phyloP scores from a whole-genome alignment of 768 basidiomycete genomes.

The Gloeostereum incarnatum region DNA sequence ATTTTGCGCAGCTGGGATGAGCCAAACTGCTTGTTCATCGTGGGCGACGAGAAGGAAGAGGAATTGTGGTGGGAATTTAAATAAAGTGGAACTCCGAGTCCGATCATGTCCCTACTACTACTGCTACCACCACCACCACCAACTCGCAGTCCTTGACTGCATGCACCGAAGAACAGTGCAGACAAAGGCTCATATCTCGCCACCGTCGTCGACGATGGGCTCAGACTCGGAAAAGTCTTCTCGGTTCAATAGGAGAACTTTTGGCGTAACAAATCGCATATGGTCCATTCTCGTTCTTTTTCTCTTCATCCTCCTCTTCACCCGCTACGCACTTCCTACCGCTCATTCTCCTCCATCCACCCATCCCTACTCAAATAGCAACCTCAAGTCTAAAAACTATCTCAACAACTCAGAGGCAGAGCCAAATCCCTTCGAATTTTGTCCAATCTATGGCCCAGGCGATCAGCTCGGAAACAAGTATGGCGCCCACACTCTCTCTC shows the following conservation, averaged over 20 bases:
- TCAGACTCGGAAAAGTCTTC: constrained; percentile 41
- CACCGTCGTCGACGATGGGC: constrained; percentile 37
- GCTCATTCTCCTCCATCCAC: constrained; percentile 16
- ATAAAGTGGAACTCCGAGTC: no score
- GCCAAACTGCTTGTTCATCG: constrained; percentile 1
- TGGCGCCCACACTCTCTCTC: constrained; percentile 63
- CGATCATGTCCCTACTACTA: no score
- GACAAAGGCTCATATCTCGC: constrained; percentile 48
- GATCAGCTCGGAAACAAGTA: constrained; percentile 77
- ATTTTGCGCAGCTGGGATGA: constrained; percentile 29
- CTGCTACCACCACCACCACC: neutral
- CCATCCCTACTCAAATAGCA: constrained; percentile 28
- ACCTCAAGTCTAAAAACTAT: constrained; percentile 72
- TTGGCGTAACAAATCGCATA: constrained; percentile 62
- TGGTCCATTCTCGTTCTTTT: constrained; percentile 53
- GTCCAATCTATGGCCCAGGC: constrained; percentile 77
- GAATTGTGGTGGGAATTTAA: no score
- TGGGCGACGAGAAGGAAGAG: neutral
- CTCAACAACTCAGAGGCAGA: constrained; percentile 52
- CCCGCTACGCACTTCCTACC: constrained; percentile 43
- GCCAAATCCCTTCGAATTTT: constrained; percentile 82
- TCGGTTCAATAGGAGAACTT: constrained; percentile 42
- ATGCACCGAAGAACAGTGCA: constrained; percentile 55
- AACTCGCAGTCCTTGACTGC: constrained; percentile 6
- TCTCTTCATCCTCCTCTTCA: constrained; percentile 42